A percentile compares a stretch with the other conserved stretches of the same genome.
Conservation (phyloP, 2,329 filamentous ascomycete species). For the Curvularia verruculosa region DNA sequence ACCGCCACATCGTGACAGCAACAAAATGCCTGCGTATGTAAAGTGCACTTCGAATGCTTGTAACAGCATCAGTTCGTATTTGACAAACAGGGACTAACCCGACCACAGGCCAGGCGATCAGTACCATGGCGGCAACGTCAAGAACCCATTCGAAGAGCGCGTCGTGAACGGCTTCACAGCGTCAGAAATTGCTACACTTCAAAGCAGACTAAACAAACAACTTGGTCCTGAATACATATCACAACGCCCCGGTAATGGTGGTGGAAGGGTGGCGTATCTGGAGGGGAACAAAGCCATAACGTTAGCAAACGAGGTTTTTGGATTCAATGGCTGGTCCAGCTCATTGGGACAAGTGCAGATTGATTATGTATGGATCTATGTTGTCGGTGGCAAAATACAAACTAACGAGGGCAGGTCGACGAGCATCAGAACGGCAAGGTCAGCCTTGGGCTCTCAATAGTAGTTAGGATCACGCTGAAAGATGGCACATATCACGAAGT, state of each 20-base stretch:
- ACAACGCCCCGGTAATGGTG: slow-evolving; percentile 78
- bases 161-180: slow-evolving; percentile 83
- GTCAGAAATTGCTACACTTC: slow-evolving; percentile 85
- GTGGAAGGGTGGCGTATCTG: slow-evolving; percentile 88
- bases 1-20: slow-evolving; percentile 24
- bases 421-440: slow-evolving; percentile 82
- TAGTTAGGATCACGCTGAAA: slow-evolving; percentile 84
- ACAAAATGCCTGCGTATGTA: slow-evolving; percentile 47
- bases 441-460: slow-evolving; percentile 84
- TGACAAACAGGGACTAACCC: slow-evolving; percentile 21
- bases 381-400: not conserved
- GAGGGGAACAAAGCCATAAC: slow-evolving; percentile 97
- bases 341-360: slow-evolving; percentile 94
- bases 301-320: slow-evolving; percentile 92
- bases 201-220: slow-evolving; percentile 86
- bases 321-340: slow-evolving; percentile 97
- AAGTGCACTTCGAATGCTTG: not conserved
- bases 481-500: slow-evolving; percentile 95
- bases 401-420: slow-evolving; percentile 64
- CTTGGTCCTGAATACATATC: slow-evolving; percentile 97
- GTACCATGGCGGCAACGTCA: slow-evolving; percentile 45
- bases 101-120: slow-evolving; percentile 46
- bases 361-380: slow-evolving; percentile 71
- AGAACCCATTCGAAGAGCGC: slow-evolving; percentile 84
- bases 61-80: not conserved